Evolutionary conservation across 345 rosid genomes (phyloP), one percentile per base, ranked within the genome.

Genomic region (Eutrema japonicum): DNA sequence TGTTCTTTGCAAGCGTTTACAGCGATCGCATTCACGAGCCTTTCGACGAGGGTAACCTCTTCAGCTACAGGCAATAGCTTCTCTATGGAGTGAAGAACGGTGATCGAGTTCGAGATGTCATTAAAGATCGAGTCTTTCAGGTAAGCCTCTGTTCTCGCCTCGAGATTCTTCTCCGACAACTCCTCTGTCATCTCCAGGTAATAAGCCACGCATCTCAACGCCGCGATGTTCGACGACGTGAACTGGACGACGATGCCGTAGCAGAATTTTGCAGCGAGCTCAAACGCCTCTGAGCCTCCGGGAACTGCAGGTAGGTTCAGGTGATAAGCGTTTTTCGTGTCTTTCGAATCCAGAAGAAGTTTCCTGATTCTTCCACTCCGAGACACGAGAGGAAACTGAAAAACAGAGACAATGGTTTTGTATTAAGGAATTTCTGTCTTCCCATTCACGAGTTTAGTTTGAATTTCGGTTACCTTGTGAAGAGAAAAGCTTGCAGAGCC

Each of bases 121-220:
- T 89, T 85, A 49, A 95, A 73, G 37, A 91, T 85, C 10, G 70
- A 57, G 61, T 92, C 93, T 80, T 83, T 85, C 2, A 95, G 73
- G 62, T 82, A 88, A 9, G 88, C 66, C 81, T 94, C 99, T 16
- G 89, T 78, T 70, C 95, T 80, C 35, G 87, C 76, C 71, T 82
- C 89, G 14, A 94, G 80, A 72, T 91, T 94, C 78, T 91, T 94
- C 70, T 94, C 96, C 0, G 86, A 82, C 40, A 88, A 81, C 9
- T 91, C 96, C 74, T 94, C 99, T 1, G 95, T 86, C 97, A 94
- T 91, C 74, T 94, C 99, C n/a, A 94, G 84, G 85, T 83, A 89
- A 80, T 83, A 88, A n/a, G 96, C 89, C 36, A 78, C 85, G 75
- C 97, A 91, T 35, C 86, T 74, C 41, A 91, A 52, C 64, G 80